phyloP scores from a whole-genome alignment of 768 basidiomycete species.

The Trametes sanguinea region DNA sequence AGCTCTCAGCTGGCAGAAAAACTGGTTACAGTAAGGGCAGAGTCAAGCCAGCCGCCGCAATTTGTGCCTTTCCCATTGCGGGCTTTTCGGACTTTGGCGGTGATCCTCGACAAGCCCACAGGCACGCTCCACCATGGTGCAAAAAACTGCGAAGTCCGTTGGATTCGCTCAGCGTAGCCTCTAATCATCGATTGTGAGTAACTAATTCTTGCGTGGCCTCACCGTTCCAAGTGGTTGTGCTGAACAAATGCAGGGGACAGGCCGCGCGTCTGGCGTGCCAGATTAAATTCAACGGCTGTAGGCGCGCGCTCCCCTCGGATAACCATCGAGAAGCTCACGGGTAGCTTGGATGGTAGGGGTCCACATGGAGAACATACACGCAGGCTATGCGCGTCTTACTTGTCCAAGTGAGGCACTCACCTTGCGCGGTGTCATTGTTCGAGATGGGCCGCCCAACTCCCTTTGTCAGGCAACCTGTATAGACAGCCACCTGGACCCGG shows the following conservation, averaged over 20 bases:
- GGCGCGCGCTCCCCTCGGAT: slow-evolving; percentile 3
- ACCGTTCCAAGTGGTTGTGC: not conserved
- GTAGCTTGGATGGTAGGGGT: not conserved
- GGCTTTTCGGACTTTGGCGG: no score
- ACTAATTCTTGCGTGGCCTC: not conserved
- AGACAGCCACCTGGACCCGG: slow-evolving; percentile 5
- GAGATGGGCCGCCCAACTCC: slow-evolving; percentile 6
- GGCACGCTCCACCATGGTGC: no score
- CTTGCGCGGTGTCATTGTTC: not conserved
- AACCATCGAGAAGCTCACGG: not conserved
- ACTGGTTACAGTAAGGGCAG: not conserved
- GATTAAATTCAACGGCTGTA: slow-evolving; percentile 1
- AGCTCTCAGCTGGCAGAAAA: not conserved
- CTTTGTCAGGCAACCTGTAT: not conserved
- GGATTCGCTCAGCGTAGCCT: no score
- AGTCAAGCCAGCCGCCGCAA: not conserved
- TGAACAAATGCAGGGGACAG: slow-evolving; percentile 1
- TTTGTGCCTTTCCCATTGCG: not conserved
- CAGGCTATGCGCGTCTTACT: not conserved
- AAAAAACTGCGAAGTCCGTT: no score
- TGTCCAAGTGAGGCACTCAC: not conserved
- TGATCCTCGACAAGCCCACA: no score
- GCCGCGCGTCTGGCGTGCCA: slow-evolving; percentile 7
- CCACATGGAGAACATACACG: not conserved
- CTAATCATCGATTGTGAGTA: not conserved